Evolutionary conservation across 2,329 filamentous ascomycete species (phyloP), one percentile per base, ranked within the genome.

Genomic region (Aulographum hederae): DNA sequence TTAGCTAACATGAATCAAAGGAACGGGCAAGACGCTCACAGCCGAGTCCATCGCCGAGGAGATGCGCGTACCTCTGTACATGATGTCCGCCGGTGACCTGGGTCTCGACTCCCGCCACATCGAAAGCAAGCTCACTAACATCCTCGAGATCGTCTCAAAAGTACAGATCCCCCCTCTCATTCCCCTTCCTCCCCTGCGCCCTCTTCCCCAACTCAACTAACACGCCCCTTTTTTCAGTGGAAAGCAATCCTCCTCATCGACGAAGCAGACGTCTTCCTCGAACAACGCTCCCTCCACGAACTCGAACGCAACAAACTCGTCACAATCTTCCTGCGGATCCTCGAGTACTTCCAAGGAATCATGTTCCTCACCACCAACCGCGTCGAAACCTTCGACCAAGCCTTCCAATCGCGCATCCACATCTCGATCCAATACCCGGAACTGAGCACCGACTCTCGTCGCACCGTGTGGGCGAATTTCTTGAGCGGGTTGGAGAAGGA

Each of bases 191-290:
- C 10, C 21, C 12, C 21, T 25, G 10, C 21, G 10, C 12, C 12
- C 21, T 12, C 21, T 10, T 12, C 21, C 21, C 21, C 21, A 25
- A 12, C 10, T 10, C 10, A 25, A 10, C 12, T 10, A 25, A 25
- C 10, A 10, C 10, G 10, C 21, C 12, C 16, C 16, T 28, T 28
- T 28, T 28, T 28, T 28, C n/a, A n/a, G 35, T 68, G 63, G 64
- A 58, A 60, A 23, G 58, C 60, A 10, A 54, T 69, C 4, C 49
- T 67, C 0, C 54, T 69, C 3, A 53, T 66, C 3, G 63, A 67
- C 42, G 61, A 64, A 34, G 63, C 60, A 26, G 57, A 64, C 21
- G 46, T 52, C 10, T 44, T 47, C 43, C 43, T 47, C 18, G 36
- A 38, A 18, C 14, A 27, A 25, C 36, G 36, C 10, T 29, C 16